These are phyloP conservation scores for Boletales sp. DNA, from an alignment of 768 basidiomycete genomes.

Conservation along the genomic window DNA sequence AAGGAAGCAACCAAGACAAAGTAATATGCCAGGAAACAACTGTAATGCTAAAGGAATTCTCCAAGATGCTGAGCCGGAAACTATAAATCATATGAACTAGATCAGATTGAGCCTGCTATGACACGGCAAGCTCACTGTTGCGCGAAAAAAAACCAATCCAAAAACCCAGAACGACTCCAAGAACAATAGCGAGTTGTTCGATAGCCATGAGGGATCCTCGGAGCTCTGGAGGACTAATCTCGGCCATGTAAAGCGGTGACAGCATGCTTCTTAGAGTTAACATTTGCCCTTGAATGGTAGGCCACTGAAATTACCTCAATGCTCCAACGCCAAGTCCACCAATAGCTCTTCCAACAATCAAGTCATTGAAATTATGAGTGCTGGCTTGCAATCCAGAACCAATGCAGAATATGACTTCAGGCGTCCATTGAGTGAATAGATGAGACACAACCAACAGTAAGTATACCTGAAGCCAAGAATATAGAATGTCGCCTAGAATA, in stretches of 20 bases:
- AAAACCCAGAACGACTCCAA: slow-evolving; percentile 79
- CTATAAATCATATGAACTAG: slow-evolving; percentile 27
- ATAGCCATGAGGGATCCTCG: slow-evolving; percentile 76
- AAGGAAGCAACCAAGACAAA: slow-evolving; percentile 55
- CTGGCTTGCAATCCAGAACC: slow-evolving; percentile 69
- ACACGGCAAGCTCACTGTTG: slow-evolving; percentile 39
- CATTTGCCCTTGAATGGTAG: slow-evolving; percentile 1
- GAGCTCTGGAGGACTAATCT: slow-evolving; percentile 78
- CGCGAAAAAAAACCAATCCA: slow-evolving; percentile 80
- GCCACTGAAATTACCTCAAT: slow-evolving; percentile 44
- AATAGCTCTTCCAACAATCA: slow-evolving; percentile 68
- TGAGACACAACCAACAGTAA: not conserved
- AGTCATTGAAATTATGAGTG: slow-evolving; percentile 50
- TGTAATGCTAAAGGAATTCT: slow-evolving; percentile 74
- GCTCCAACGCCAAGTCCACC: slow-evolving; percentile 83
- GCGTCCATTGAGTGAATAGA: not conserved
- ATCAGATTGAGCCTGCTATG: not conserved
- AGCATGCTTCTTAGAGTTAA: slow-evolving; percentile 52
- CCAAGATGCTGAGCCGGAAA: slow-evolving; percentile 68
- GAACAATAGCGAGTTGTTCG: slow-evolving; percentile 77
- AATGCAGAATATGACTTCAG: slow-evolving; percentile 61
- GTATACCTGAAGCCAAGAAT: slow-evolving; percentile 61
- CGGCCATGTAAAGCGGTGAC: slow-evolving; percentile 79
- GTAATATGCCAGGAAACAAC: slow-evolving; percentile 61
- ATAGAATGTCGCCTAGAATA: slow-evolving; percentile 69